Conservation (phyloP, 768 basidiomycete genomes). For the Crepidotus variabilis region DNA sequence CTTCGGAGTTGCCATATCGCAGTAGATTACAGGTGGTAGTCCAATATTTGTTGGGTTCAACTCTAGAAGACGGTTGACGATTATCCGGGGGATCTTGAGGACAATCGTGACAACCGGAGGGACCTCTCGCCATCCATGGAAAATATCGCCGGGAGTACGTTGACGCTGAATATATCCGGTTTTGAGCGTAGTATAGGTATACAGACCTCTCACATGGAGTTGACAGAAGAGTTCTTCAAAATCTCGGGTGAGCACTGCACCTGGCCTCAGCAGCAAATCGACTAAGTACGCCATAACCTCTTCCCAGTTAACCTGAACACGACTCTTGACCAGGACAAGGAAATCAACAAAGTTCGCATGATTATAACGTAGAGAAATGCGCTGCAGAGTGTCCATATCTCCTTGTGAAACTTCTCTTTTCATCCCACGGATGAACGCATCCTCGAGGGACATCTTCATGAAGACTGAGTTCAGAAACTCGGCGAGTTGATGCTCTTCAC, state of each 20-base stretch:
- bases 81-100: conserved; percentile 32
- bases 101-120: conserved; percentile 34
- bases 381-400: conserved; percentile 25
- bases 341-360: conserved; percentile 46
- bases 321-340: conserved; percentile 34
- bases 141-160: conserved; percentile 15
- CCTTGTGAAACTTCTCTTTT: conserved; percentile 23
- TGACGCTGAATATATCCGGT: not conserved
- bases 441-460: conserved; percentile 38
- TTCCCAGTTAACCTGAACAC: conserved; percentile 37
- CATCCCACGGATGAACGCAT: conserved; percentile 42
- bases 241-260: conserved; percentile 21
- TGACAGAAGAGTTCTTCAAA: conserved; percentile 35
- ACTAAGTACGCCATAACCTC: conserved; percentile 32
- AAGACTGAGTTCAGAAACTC: conserved; percentile 40
- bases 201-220: conserved; percentile 29
- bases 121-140: conserved; percentile 27
- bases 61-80: conserved; percentile 23
- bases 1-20: conserved; percentile 17
- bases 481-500: conserved; percentile 31
- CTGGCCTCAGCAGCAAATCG: conserved; percentile 14
- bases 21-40: conserved; percentile 29
- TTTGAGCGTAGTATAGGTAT: conserved; percentile 8
- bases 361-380: conserved; percentile 25
- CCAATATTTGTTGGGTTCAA: conserved; percentile 8